These are phyloP conservation scores for Cytospora leucostoma DNA, from an alignment of 2,329 filamentous ascomycete species.

Conservation along the genomic window DNA sequence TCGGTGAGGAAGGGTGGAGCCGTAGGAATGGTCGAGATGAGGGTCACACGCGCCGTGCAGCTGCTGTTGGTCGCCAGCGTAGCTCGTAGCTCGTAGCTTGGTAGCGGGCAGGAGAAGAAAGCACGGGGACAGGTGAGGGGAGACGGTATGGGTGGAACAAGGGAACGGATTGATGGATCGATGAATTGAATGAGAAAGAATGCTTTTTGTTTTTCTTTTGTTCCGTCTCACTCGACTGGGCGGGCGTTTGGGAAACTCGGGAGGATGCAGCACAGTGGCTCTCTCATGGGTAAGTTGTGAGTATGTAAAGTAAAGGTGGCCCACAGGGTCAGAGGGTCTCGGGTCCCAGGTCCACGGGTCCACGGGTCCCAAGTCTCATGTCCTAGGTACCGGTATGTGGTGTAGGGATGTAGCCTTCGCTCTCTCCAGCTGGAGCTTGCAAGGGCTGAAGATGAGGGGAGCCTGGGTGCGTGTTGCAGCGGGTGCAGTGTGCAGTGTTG, in stretches of 20 bases:
- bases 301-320: not conserved
- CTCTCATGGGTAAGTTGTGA: constrained; percentile 1
- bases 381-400: not conserved
- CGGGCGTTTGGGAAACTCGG: constrained; percentile 5
- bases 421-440: too few species aligned
- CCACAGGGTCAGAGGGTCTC: not conserved
- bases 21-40: constrained; percentile 16
- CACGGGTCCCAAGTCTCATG: not conserved
- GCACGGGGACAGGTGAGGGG: not conserved
- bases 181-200: constrained; percentile 4
- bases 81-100: constrained; percentile 6
- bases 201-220: not conserved
- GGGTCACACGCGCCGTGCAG: constrained; percentile 1
- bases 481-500: too few species aligned
- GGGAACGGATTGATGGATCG: not conserved
- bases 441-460: too few species aligned
- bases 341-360: constrained; percentile 1
- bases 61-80: not conserved
- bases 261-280: constrained; percentile 3
- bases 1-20: constrained; percentile 18
- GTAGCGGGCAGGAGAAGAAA: constrained; percentile 18
- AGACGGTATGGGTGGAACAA: not conserved
- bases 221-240: constrained; percentile 8
- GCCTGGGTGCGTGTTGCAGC: not conserved
- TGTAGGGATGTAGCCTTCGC: not conserved